phyloP scores from a whole-genome alignment of 345 rosid species.

The Aegle marmelos region DNA sequence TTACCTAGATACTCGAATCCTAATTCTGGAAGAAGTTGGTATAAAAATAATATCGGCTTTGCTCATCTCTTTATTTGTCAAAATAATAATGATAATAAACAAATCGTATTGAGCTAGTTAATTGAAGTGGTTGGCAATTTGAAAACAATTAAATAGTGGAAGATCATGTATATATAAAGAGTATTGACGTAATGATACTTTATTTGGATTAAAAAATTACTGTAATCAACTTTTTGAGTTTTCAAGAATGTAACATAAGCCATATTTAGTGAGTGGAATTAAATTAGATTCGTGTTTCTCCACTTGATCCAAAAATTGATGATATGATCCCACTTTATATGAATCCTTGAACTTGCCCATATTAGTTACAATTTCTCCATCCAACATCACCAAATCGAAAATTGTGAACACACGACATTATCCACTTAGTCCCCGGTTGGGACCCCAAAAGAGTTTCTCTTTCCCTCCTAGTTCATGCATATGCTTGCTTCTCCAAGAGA shows the following conservation, averaged over 20 bases:
- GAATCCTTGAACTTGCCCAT: constrained; percentile 79
- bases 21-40: too few species aligned
- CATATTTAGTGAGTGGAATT: not conserved
- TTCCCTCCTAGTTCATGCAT: constrained; percentile 44
- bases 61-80: too few species aligned
- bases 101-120: too few species aligned
- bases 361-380: constrained; percentile 24
- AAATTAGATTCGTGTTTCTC: constrained; percentile 4
- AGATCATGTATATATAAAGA: too few species aligned
- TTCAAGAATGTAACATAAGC: not conserved
- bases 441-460: constrained; percentile 25
- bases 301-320: constrained; percentile 30
- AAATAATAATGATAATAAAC: too few species aligned
- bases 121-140: too few species aligned
- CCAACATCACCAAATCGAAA: constrained; percentile 35
- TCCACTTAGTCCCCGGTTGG: constrained; percentile 25
- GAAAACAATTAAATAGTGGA: too few species aligned
- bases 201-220: not conserved
- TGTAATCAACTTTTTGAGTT: not conserved
- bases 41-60: too few species aligned
- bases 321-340: constrained; percentile 30
- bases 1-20: fast-evolving
- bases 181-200: not conserved
- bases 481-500: constrained; percentile 39
- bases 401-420: constrained; percentile 26